Conservation (phyloP, 73 alveolate genomes). For the Blepharisma stoltei region DNA sequence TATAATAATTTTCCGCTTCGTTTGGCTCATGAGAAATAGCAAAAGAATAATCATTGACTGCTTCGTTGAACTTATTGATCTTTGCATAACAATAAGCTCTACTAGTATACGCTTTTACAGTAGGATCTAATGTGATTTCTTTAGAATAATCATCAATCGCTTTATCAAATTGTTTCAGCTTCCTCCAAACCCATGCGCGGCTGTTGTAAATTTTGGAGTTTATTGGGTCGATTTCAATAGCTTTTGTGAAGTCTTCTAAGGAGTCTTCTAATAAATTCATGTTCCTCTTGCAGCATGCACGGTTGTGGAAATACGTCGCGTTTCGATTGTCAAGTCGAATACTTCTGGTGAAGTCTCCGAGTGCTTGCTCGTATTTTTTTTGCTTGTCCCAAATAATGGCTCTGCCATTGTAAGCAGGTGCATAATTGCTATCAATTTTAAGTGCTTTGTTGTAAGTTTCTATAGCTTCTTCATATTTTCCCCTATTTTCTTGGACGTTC, state of each 20-base stretch:
- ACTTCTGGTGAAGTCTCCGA: conserved; percentile 83
- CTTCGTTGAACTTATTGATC: conserved; percentile 4
- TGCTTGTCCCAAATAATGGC: conserved; percentile 93
- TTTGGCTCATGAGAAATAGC: conserved; percentile 68
- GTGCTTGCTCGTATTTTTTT: conserved; percentile 91
- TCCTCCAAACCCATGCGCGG: conserved; percentile 92
- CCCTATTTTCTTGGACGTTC: conserved; percentile 85
- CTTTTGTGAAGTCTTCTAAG: conserved; percentile 87
- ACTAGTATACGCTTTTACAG: conserved; percentile 82
- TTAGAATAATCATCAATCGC: conserved; percentile 91
- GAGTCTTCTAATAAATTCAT: conserved; percentile 80
- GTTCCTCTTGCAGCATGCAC: conserved; percentile 96
- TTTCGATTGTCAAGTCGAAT: conserved; percentile 82
- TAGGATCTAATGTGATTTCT: conserved; percentile 63
- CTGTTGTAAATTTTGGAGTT: conserved; percentile 91
- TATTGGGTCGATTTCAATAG: conserved; percentile 83
- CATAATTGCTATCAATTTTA: conserved; percentile 78
- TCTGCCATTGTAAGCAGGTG: conserved; percentile 94
- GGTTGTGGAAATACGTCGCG: conserved; percentile 95
- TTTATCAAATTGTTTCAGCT: conserved; percentile 84
- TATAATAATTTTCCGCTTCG: conserved; percentile 89
- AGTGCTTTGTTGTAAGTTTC: conserved; percentile 80
- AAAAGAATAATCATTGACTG: conserved; percentile 5
- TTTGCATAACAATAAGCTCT: conserved; percentile 92
- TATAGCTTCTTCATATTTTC: conserved; percentile 80